phyloP scores from a whole-genome alignment of 1,284 basidiomycete genomes.

The Earliella scabrosa region DNA sequence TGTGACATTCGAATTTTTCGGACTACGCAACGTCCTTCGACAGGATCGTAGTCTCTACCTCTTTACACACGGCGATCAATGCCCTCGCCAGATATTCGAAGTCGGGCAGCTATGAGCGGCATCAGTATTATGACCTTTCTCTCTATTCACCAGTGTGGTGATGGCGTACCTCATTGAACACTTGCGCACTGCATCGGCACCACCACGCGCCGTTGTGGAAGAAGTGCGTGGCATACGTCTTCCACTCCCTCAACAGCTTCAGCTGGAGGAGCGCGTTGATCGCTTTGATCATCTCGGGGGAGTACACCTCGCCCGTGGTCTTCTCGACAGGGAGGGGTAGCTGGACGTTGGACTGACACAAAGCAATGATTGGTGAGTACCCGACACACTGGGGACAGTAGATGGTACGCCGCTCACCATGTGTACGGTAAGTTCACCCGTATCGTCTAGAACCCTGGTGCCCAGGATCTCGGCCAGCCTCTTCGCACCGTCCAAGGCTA shows the following conservation, averaged over 20 bases:
- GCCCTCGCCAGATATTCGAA: conserved; percentile 40
- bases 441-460: conserved; percentile 67
- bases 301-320: conserved; percentile 20
- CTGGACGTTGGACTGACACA: conserved; percentile 45
- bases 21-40: too few relatives aligned
- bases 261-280: conserved; percentile 39
- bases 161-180: conserved; percentile 60
- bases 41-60: conserved; percentile 23
- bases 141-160: too few relatives aligned
- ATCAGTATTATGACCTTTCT: too few relatives aligned
- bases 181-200: conserved; percentile 71
- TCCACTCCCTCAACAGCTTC: conserved; percentile 47
- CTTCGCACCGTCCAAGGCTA: conserved; percentile 79
- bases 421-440: conserved; percentile 63
- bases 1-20: too few relatives aligned
- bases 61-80: conserved; percentile 27
- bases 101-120: conserved; percentile 41
- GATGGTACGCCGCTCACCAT: too few relatives aligned
- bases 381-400: too few relatives aligned
- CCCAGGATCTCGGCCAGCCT: conserved; percentile 66
- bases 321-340: conserved; percentile 33
- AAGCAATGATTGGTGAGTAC: too few relatives aligned
- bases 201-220: conserved; percentile 73
- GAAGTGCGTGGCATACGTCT: conserved; percentile 48
- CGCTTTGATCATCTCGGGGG: conserved; percentile 25